Evolutionary conservation across 495 filamentous ascomycete species (phyloP), one percentile per base, ranked within the genome.

Genomic region (Immersiella caudata): DNA sequence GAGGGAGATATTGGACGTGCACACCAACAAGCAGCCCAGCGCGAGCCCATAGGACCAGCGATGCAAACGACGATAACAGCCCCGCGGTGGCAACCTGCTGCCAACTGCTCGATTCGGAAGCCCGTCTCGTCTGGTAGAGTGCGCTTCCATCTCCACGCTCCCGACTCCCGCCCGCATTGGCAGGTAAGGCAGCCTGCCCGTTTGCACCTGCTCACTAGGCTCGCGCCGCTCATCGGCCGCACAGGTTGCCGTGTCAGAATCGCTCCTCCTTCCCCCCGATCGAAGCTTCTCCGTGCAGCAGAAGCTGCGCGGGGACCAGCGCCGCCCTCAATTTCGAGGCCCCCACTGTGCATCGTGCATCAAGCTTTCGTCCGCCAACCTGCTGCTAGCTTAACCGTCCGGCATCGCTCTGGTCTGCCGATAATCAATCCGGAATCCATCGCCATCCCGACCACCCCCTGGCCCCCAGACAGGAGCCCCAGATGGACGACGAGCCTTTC

Each of bases 81-180:
- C 40, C 40, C 40, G 40, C 24, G 52, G 62, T 56, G 24, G 26
- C 61, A 14, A 64, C 27, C 6, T 27, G n/a, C 50, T 55, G 52
- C 2, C 62, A 64, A 55, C 57, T 60, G 57, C 57, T 60, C 29
- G 57, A 35, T 60, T 60, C n/a, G 57, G 57, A 60, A 60, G 57
- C 57, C 57, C 12, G 57, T 20, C 57, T 33, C 57, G 20, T 22
- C n/a, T 60, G 26, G 14, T 46, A 46, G n/a, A 21, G 57, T 29
- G n/a, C 29, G 57, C 33, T 60, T 60, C 27, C 56, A 33, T 35
- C n/a, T n/a, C 56, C 56, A 25, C 56, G 2, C 25, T 20, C 56
- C 57, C 12, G 21, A 27, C n/a, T 50, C 33, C n/a, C 18, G 20
- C 60, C 60, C 33, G 33, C 35, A 62, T 62, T 25, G 60, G 60